phyloP scores from a whole-genome alignment of 140 eudicot genomes.

The Oenanthe javanica region DNA sequence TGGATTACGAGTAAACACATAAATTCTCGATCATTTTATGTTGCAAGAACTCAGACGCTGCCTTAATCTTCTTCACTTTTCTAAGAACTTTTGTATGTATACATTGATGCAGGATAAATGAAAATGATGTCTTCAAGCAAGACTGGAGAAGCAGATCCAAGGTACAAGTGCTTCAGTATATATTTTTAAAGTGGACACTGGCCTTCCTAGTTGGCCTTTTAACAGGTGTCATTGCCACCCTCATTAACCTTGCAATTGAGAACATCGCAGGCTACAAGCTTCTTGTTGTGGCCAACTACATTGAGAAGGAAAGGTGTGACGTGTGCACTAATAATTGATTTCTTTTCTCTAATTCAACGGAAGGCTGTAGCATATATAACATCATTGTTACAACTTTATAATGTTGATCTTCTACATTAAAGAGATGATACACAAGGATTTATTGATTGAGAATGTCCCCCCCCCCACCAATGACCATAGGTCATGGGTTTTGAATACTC shows the following conservation, averaged over 20 bases:
- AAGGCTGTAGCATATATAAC: neutral
- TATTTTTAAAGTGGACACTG: conserved; percentile 64
- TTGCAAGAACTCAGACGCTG: neutral
- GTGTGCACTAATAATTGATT: neutral
- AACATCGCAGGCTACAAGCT: conserved; percentile 88
- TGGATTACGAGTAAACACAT: conserved; percentile 79
- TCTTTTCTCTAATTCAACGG: neutral
- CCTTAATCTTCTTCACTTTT: neutral
- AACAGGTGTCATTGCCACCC: conserved; percentile 68
- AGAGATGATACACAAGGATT: neutral
- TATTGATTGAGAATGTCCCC: neutral
- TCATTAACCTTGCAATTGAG: conserved; percentile 82
- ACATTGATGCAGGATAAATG: conserved; percentile 54
- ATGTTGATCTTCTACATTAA: neutral
- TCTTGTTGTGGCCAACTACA: conserved; percentile 49
- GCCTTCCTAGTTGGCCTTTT: conserved; percentile 84
- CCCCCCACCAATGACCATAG: neutral
- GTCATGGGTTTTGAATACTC: neutral
- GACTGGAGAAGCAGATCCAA: conserved; percentile 86
- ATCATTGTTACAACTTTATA: neutral
- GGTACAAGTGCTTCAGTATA: conserved; percentile 55
- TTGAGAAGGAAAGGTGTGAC: conserved; percentile 47
- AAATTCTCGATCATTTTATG: neutral
- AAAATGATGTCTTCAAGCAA: conserved; percentile 85
- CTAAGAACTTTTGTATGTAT: neutral